Conservation (phyloP, 2,329 filamentous ascomycete genomes). For the Diaporthe vexans region DNA sequence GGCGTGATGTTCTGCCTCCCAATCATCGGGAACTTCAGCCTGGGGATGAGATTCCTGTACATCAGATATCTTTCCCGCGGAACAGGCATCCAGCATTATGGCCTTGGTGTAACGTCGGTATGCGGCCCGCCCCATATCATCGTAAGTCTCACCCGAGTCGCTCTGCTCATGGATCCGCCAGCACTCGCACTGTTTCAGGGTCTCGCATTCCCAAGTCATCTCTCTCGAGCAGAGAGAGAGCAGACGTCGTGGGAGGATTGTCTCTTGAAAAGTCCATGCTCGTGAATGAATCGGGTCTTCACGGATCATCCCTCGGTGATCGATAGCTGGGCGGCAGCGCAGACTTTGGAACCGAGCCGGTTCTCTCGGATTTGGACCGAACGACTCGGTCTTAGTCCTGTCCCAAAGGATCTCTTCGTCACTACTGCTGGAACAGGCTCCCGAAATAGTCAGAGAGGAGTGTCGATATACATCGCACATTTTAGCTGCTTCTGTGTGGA, state of each 20-base stretch:
- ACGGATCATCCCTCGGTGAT: not conserved
- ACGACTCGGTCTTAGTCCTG: fast-evolving
- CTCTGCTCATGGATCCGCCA: too few species aligned
- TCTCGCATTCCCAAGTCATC: not conserved
- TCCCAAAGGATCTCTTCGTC: not conserved
- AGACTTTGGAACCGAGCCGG: too few species aligned
- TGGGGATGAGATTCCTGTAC: too few species aligned
- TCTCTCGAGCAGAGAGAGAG: not conserved
- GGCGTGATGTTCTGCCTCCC: too few species aligned
- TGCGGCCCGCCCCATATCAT: too few species aligned
- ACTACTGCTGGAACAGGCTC: not conserved
- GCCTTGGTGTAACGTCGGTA: too few species aligned
- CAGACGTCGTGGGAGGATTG: not conserved
- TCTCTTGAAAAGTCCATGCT: constrained; percentile 1
- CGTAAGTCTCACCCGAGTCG: too few species aligned
- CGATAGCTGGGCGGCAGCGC: not conserved
- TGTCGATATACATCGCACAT: constrained; percentile 9
- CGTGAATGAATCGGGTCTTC: not conserved
- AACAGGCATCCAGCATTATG: too few species aligned
- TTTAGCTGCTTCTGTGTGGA: not conserved
- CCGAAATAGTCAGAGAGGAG: not conserved
- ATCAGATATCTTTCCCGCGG: too few species aligned
- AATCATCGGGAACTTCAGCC: too few species aligned
- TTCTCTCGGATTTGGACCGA: not conserved
- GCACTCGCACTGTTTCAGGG: not conserved